Evolutionary conservation across 2,329 filamentous ascomycete species (phyloP).

Genomic region (Aureobasidium musti): DNA sequence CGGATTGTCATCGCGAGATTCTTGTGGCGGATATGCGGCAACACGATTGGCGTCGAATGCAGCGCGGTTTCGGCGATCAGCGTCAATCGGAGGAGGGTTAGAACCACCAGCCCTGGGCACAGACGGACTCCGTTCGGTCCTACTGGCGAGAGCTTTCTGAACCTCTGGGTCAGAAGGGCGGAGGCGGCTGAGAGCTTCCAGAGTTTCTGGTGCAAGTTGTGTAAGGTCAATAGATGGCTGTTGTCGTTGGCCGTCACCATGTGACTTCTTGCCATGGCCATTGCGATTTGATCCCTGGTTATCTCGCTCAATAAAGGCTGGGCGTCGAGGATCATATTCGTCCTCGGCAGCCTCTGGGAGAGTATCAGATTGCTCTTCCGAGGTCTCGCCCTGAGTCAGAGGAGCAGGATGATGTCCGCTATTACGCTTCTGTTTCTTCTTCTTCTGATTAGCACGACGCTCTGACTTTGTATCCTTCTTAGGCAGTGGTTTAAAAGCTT

Average conservation of each 20-base stretch:
- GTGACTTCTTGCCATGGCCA: neutral
- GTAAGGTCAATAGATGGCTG: conserved; percentile 25
- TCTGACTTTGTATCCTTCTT: conserved; percentile 3
- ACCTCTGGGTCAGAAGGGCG: neutral
- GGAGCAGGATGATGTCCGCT: conserved; percentile 30
- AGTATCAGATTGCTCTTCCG: conserved; percentile 35
- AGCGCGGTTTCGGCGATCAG: neutral
- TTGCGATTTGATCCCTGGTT: neutral
- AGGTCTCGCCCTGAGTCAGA: neutral
- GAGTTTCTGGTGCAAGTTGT: conserved; percentile 23
- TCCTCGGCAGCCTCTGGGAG: conserved; percentile 47
- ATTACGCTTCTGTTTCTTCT: conserved; percentile 40
- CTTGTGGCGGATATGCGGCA: neutral
- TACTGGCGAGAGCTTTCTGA: conserved; percentile 10
- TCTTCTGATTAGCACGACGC: conserved; percentile 34
- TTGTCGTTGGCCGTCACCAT: conserved; percentile 10
- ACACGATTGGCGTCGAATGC: conserved; percentile 1
- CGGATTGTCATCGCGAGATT: neutral
- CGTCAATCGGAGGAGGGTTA: neutral
- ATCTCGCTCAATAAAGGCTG: conserved; percentile 32
- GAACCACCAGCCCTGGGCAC: conserved; percentile 3
- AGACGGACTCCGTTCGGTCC: conserved; percentile 15
- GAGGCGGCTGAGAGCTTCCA: conserved; percentile 24
- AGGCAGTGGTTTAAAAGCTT: neutral
- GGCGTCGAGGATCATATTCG: conserved; percentile 53